These are phyloP conservation scores for Raphanus hybrid DNA, from an alignment of 441 rosid genomes.

Conservation along the genomic window DNA sequence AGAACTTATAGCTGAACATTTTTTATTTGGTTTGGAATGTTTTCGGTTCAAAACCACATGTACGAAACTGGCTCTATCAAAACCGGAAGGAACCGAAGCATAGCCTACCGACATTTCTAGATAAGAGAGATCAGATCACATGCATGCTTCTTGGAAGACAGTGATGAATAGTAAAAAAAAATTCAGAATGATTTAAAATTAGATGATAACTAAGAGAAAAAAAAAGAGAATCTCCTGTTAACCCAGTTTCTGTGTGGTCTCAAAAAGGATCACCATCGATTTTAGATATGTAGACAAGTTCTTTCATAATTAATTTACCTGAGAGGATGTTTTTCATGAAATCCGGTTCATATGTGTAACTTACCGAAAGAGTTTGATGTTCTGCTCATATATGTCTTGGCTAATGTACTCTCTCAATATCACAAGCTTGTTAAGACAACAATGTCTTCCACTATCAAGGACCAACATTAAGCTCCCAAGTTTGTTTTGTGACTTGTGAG, in stretches of 20 bases:
- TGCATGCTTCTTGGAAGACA: slow-evolving; percentile 6
- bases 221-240: neutral
- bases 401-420: neutral
- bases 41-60: neutral
- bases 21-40: no score
- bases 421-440: neutral
- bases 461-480: neutral
- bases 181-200: neutral
- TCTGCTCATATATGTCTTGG: neutral
- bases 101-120: neutral
- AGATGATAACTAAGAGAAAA: neutral
- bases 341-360: neutral
- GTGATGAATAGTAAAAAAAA: neutral
- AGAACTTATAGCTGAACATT: no score
- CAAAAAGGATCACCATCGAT: neutral
- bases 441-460: neutral
- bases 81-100: neutral
- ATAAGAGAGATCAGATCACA: neutral
- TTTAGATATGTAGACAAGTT: neutral
- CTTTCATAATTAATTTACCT: neutral
- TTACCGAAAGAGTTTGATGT: neutral
- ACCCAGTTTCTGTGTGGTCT: slow-evolving; percentile 7
- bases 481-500: neutral
- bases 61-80: neutral
- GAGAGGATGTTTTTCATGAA: neutral